Evolutionary conservation across 2,329 filamentous ascomycete species (phyloP).

Genomic region (Byssothecium circinans): DNA sequence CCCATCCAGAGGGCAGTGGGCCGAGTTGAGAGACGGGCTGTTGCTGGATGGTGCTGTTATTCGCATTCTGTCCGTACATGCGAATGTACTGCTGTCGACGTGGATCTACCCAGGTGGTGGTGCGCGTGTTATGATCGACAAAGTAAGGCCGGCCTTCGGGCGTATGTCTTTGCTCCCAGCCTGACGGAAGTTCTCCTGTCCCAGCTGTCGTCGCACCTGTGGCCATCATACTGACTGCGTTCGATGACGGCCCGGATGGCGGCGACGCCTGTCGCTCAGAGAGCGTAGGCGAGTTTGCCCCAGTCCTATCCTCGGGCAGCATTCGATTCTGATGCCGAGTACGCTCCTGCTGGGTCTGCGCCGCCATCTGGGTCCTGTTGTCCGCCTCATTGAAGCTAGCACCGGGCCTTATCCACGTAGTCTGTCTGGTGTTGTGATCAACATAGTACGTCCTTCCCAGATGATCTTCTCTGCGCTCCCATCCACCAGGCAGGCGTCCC

Average conservation of each 20-base stretch:
- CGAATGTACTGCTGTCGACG: conserved; percentile 96
- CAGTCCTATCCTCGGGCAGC: conserved; percentile 91
- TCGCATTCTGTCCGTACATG: conserved; percentile 86
- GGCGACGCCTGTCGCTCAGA: conserved; percentile 53
- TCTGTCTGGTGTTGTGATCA: conserved; percentile 94
- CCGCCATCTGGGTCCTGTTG: conserved; percentile 78
- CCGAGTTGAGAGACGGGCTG: conserved; percentile 97
- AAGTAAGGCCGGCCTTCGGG: conserved; percentile 95
- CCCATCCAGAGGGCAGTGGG: conserved; percentile 94
- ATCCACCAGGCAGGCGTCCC: conserved; percentile 86
- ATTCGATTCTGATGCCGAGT: conserved; percentile 94
- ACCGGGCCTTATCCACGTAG: conserved; percentile 93
- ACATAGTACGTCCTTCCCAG: conserved; percentile 96
- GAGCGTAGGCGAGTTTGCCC: conserved; percentile 84
- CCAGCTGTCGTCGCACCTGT: conserved; percentile 93
- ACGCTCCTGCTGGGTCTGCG: conserved; percentile 89
- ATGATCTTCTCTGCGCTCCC: conserved; percentile 95
- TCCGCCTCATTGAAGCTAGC: conserved; percentile 74
- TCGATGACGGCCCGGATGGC: conserved; percentile 50
- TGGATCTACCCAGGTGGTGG: conserved; percentile 97
- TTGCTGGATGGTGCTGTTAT: conserved; percentile 85
- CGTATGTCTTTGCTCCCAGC: conserved; percentile 95
- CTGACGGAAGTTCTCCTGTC: conserved; percentile 88
- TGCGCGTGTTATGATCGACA: conserved; percentile 97
- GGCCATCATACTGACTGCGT: conserved; percentile 82